Evolutionary conservation across 2,329 filamentous ascomycete genomes (phyloP).

Genomic region (Ampelomyces quisqualis): DNA sequence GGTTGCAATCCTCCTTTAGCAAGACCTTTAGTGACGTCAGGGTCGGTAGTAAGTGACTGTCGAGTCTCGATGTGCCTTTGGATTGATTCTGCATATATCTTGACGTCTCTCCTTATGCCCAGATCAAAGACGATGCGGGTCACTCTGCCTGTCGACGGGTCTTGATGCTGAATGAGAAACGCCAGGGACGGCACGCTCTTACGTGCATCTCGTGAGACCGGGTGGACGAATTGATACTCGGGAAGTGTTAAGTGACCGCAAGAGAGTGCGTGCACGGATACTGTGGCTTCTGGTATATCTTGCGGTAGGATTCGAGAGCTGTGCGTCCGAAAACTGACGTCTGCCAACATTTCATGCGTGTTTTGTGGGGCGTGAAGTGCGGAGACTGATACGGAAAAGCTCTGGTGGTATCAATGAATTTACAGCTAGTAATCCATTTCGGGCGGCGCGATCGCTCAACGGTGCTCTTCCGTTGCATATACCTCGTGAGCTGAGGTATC

Average conservation of each 20-base stretch:
- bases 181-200: constrained; percentile 56
- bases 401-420: too few relatives aligned
- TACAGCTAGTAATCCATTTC: too few relatives aligned
- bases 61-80: constrained; percentile 52
- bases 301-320: not conserved
- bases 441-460: too few relatives aligned
- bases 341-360: not conserved
- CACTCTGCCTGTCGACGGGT: constrained; percentile 36
- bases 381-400: not conserved
- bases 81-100: constrained; percentile 49
- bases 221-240: constrained; percentile 51
- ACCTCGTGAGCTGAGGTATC: too few relatives aligned
- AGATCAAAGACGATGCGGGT: constrained; percentile 56
- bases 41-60: constrained; percentile 46
- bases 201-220: constrained; percentile 47
- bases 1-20: constrained; percentile 39
- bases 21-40: constrained; percentile 46
- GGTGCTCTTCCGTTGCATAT: too few relatives aligned
- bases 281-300: constrained; percentile 20
- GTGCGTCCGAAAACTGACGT: not conserved
- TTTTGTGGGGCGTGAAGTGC: not conserved
- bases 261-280: constrained; percentile 44
- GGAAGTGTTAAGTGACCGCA: constrained; percentile 50
- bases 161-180: constrained; percentile 56
- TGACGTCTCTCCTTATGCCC: constrained; percentile 51